These are phyloP conservation scores for Hyphopichia buzzinii DNA, from an alignment of 1,139 yeast species.

Conservation along the genomic window DNA sequence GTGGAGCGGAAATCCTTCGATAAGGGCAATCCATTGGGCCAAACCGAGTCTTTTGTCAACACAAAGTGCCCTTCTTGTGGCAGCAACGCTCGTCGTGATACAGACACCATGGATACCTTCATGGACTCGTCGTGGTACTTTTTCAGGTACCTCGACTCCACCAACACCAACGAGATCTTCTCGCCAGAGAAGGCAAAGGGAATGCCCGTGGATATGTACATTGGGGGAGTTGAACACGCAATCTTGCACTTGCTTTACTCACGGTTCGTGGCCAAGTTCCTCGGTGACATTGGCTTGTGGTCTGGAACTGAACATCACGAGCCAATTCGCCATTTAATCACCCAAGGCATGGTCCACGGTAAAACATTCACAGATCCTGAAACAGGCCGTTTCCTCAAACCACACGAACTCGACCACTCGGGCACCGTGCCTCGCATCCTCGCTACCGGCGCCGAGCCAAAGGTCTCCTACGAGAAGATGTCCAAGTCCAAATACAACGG, in stretches of 20 bases:
- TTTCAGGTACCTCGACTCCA: constrained; percentile 77
- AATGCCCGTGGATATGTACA: constrained; percentile 85
- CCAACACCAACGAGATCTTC: constrained; percentile 57
- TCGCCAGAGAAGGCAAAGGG: constrained; percentile 45
- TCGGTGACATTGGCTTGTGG: constrained; percentile 58
- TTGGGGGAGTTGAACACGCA: constrained; percentile 97
- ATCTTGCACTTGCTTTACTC: constrained; percentile 84
- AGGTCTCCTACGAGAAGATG: constrained; percentile 80
- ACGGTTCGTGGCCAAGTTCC: constrained; percentile 78
- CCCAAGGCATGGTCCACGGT: constrained; percentile 99
- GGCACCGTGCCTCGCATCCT: constrained; percentile 44
- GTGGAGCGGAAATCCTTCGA: constrained; percentile 39
- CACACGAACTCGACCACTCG: constrained; percentile 57
- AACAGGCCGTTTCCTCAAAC: constrained; percentile 72
- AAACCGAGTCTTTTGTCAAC: constrained; percentile 66
- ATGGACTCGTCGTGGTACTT: constrained; percentile 98
- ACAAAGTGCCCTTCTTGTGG: constrained; percentile 83
- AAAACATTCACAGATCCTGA: constrained; percentile 72
- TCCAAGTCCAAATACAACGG: constrained; percentile 95
- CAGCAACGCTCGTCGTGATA: constrained; percentile 71
- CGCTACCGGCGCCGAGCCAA: constrained; percentile 51
- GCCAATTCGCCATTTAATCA: constrained; percentile 74
- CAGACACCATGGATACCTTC: constrained; percentile 98
- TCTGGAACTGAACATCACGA: constrained; percentile 55
- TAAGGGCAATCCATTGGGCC: constrained; percentile 71